Base-by-base conservation (phyloP, 208 protist species). In the Hexamita inflata region DNA sequence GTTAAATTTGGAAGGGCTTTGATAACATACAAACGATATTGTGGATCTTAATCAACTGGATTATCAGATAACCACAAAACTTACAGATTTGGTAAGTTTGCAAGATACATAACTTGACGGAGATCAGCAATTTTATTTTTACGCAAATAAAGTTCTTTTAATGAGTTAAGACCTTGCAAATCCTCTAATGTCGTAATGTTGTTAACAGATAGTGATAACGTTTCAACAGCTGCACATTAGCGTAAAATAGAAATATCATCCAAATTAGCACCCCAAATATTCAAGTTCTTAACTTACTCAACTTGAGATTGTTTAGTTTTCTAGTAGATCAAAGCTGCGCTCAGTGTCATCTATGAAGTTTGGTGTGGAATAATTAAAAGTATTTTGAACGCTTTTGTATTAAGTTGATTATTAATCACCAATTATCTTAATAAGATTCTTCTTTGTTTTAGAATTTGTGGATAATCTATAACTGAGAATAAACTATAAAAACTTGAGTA, bases 21-120 rank as follows among this genome's bases (percentile, higher is more conserved):
- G 58, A 94, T 82, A 34, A 91, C 84, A 67, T 88, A 90, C 34
- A 86, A 81, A 32, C 88, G 84, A 82, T 94, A 94, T 73, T 89
- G 74, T 35, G 82, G 81, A 65, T 86, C 80, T 53, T 83, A 79
- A 45, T 90, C 84, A 75, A 89, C 92, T 0, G 91, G 89, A 75
- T 94, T 94, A 61, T 92, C 90, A 58, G 85, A 86, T 45, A 93
- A 82, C 90, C 90, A 93, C 59, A 94, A 84, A 19, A 90, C 89
- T 58, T 68, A 83, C 39, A 94, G 79, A 60, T 86, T 78, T 58
- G 78, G 77, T 38, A 93, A 82, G 9, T 77, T 73, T 30, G 81
- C 83, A 58, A 94, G 82, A 59, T 82, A 74, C 28, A 76, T 83
- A 38, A 93, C 80, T 79, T 94, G 89, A 28, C 75, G 59, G 58